Evolutionary conservation across 2,329 filamentous ascomycete genomes (phyloP).

Genomic region (Penicillium occitanis): DNA sequence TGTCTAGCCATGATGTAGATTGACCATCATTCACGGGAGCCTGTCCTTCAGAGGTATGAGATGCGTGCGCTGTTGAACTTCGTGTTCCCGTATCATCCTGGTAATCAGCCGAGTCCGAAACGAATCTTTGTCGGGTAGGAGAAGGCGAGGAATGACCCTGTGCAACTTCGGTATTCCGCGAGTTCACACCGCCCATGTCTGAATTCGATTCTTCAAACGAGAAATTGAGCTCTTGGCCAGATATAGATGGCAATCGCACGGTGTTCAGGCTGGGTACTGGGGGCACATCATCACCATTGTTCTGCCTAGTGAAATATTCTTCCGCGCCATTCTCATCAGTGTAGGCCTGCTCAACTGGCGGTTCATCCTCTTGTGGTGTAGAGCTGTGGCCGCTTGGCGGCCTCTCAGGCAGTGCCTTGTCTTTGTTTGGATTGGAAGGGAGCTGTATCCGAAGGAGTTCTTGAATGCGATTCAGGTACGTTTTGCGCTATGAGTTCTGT

Average conservation of each 20-base stretch:
- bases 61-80: slow-evolving; percentile 5
- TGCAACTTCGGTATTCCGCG: neutral
- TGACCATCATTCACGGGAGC: slow-evolving; percentile 66
- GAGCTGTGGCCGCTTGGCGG: slow-evolving; percentile 56
- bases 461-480: slow-evolving; percentile 85
- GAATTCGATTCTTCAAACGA: neutral
- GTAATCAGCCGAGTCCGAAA: slow-evolving; percentile 38
- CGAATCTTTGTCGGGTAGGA: slow-evolving; percentile 61
- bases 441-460: slow-evolving; percentile 73
- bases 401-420: slow-evolving; percentile 74
- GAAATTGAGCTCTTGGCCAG: slow-evolving; percentile 7
- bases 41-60: slow-evolving; percentile 7
- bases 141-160: slow-evolving; percentile 66
- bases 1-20: slow-evolving; percentile 90
- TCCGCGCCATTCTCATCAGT: neutral
- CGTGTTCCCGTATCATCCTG: neutral
- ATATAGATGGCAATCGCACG: slow-evolving; percentile 9
- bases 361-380: slow-evolving; percentile 14
- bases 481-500: slow-evolving; percentile 63
- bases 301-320: neutral
- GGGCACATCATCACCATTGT: neutral
- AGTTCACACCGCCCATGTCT: neutral
- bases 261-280: neutral
- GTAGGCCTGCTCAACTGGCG: slow-evolving; percentile 51
- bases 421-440: slow-evolving; percentile 51